phyloP scores from a whole-genome alignment of 257 asterid genomes.

The Plantago major region DNA sequence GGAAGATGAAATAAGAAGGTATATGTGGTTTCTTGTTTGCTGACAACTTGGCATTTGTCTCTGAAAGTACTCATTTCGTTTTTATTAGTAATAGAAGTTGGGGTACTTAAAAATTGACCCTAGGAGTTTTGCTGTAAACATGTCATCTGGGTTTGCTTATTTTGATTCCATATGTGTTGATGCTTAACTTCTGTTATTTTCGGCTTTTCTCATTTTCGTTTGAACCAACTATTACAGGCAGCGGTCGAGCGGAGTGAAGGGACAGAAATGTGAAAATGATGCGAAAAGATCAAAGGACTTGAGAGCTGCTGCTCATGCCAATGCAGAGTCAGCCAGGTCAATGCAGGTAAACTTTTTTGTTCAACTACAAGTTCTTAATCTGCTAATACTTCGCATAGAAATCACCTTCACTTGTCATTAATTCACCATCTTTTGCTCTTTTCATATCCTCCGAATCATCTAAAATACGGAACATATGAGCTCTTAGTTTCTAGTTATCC shows the following conservation, averaged over 20 bases:
- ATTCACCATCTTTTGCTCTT: not conserved
- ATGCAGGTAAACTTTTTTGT: slow-evolving; percentile 41
- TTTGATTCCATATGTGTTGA: slow-evolving; percentile 9
- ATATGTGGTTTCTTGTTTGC: not conserved
- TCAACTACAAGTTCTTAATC: no score
- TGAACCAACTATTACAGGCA: slow-evolving; percentile 41
- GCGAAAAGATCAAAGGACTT: slow-evolving; percentile 43
- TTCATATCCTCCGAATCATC: not conserved
- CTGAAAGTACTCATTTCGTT: no score
- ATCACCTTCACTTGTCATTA: no score
- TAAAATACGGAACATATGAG: not conserved
- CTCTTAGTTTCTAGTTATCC: not conserved
- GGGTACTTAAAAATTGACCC: no score
- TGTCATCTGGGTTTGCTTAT: not conserved
- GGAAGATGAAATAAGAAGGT: slow-evolving; percentile 86
- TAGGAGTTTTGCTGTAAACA: no score
- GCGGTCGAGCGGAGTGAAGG: slow-evolving; percentile 45
- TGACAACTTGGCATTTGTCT: no score
- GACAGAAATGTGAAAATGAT: slow-evolving; percentile 40
- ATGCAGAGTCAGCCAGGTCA: slow-evolving; percentile 39
- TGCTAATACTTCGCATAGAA: not conserved
- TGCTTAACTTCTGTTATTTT: not conserved
- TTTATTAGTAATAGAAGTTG: no score
- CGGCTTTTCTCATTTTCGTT: slow-evolving; percentile 7
- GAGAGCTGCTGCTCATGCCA: slow-evolving; percentile 45